phyloP scores from a whole-genome alignment of 106 monocot genomes.

The Acorus gramineus region DNA sequence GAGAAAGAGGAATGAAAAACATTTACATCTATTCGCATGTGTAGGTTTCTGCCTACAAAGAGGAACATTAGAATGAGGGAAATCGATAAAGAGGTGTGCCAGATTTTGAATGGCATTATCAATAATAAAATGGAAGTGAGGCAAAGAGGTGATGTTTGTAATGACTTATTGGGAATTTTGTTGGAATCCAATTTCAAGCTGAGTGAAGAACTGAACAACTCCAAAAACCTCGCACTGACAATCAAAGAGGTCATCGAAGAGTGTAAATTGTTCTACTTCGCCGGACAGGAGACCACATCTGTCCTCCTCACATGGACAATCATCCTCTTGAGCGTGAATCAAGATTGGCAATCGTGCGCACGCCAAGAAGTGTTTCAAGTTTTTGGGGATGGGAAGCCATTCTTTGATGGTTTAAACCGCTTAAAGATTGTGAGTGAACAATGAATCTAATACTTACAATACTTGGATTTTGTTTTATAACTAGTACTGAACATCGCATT shows the following conservation, averaged over 20 bases:
- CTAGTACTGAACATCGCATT: not conserved
- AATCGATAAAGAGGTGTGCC: conserved; percentile 20
- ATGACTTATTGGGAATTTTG: conserved; percentile 46
- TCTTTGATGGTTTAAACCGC: conserved; percentile 19
- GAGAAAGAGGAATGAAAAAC: conserved; percentile 17
- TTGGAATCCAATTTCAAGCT: conserved; percentile 35
- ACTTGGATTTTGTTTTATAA: no score
- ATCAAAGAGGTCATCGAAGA: conserved; percentile 59
- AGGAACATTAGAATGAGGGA: conserved; percentile 30
- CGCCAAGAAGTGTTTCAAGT: conserved; percentile 55
- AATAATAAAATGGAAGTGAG: conserved; percentile 35
- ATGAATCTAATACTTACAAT: no score
- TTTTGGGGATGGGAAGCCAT: conserved; percentile 26
- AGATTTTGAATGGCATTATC: conserved; percentile 33
- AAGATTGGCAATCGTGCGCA: conserved; percentile 47
- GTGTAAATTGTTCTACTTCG: conserved; percentile 78
- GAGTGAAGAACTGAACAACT: conserved; percentile 20
- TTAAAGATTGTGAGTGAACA: conserved; percentile 36
- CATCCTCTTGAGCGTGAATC: conserved; percentile 47
- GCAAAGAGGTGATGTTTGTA: conserved; percentile 9
- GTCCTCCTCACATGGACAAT: conserved; percentile 62
- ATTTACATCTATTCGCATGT: not conserved
- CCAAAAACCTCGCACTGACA: conserved; percentile 20
- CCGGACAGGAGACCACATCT: conserved; percentile 59
- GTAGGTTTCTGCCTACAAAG: conserved; percentile 41